Evolutionary conservation across 768 basidiomycete species (phyloP).

Genomic region (Lactarius sanguifluus): DNA sequence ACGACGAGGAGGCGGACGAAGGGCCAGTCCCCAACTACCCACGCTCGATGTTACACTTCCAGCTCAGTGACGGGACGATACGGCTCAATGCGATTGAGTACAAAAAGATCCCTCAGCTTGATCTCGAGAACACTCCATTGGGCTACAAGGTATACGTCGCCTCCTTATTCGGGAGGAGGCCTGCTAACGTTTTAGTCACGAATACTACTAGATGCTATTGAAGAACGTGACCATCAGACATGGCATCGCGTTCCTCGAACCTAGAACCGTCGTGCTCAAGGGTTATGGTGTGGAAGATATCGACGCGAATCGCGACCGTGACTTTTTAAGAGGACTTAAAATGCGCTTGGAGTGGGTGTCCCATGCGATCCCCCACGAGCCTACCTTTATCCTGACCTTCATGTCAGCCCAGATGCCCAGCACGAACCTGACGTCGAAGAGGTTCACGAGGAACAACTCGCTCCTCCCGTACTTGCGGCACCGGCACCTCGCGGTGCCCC

Average conservation of each 20-base stretch:
- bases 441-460: slow-evolving; percentile 3
- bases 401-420: slow-evolving; percentile 19
- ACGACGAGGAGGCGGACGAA: slow-evolving; percentile 57
- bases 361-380: neutral
- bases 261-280: slow-evolving; percentile 57
- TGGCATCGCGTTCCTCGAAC: slow-evolving; percentile 78
- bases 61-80: slow-evolving; percentile 75
- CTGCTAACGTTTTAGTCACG: slow-evolving; percentile 6
- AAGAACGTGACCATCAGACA: slow-evolving; percentile 65
- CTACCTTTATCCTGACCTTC: slow-evolving; percentile 4
- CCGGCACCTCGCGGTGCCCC: neutral
- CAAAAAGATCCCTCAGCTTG: slow-evolving; percentile 58
- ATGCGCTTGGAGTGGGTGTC: slow-evolving; percentile 59
- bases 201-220: slow-evolving; percentile 55
- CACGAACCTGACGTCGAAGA: slow-evolving; percentile 7
- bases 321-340: slow-evolving; percentile 63
- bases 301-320: slow-evolving; percentile 52
- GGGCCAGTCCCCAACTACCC: slow-evolving; percentile 83
- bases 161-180: neutral
- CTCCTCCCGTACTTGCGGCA: slow-evolving; percentile 5
- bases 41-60: slow-evolving; percentile 71
- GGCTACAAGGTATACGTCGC: slow-evolving; percentile 69
- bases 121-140: slow-evolving; percentile 71
- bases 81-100: slow-evolving; percentile 79
- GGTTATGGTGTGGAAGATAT: slow-evolving; percentile 66